Evolutionary conservation across 768 basidiomycete species (phyloP), one percentile per base, ranked within the genome.

Genomic region (Chalciporus pseudorubinellus): DNA sequence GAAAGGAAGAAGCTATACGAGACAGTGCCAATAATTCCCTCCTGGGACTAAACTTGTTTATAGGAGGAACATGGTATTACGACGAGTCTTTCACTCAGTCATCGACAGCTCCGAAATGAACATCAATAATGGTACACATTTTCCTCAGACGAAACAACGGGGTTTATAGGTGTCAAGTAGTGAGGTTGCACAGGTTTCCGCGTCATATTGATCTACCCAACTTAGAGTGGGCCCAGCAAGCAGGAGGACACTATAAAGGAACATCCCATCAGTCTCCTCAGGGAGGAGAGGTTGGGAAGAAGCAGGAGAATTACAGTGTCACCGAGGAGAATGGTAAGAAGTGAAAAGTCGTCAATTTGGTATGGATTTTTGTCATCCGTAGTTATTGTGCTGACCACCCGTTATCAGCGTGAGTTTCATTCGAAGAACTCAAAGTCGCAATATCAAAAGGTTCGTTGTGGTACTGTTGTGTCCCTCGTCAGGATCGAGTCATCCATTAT

Each of bases 101-200:
- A 97, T 99, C 64, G 97, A 99, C 76, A 95, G 98, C 71, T 92
- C 92, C 1, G 95, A 98, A 64, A 75, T 95, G 50, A 85, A 83
- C 21, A 73, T 95, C 41, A 94, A 98, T 72, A 85, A 95, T 64
- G 85, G 95, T 5, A 93, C 88, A 2, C 92, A 81, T 71, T 89
- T 94, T 61, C 92, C 89, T 5, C 85, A 92, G 68, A 95, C 95
- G 5, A 92, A 89, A 68, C 92, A 95, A 61, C 84, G 88, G 52
- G 92, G 92, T 1, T 97, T 95, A 74, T 95, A 94, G 62, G 94
- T 98, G 10, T 89, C 87, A 7, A 81, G 81, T 28, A 94, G 94
- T 2, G 87, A 91, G 61, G 88, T 98, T 12, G 92, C 92, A 72
- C 3, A 29, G 20, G 8, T 52, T 31, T 48, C 47, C 10, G 22